Evolutionary conservation across 441 rosid species (phyloP).

Genomic region (Oxalis stricta): DNA sequence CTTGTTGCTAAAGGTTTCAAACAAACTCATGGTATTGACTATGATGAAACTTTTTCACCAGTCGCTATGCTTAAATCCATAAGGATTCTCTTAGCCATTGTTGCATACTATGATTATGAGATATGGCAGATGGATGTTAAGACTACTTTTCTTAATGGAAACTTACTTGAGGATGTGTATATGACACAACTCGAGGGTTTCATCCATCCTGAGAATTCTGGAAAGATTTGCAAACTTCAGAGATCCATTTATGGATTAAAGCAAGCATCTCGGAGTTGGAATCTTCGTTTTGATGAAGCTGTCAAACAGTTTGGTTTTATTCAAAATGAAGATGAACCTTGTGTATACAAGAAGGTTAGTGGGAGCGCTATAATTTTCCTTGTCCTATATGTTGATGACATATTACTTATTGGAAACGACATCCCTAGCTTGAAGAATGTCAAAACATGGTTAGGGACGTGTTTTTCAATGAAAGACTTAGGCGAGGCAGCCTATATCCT

Average conservation of each 20-base stretch:
- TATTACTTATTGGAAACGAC: too few species aligned
- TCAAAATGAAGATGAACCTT: not conserved
- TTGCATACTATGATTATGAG: too few species aligned
- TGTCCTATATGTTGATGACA: too few species aligned
- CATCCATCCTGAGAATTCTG: not conserved
- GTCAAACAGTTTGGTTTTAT: not conserved
- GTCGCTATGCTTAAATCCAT: conserved; percentile 9
- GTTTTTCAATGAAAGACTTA: too few species aligned
- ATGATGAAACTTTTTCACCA: conserved; percentile 8
- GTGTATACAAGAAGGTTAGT: not conserved
- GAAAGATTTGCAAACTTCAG: not conserved
- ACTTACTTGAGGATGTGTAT: not conserved
- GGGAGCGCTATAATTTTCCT: too few species aligned
- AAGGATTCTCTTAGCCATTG: conserved; percentile 4
- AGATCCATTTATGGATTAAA: too few species aligned
- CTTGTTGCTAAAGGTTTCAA: conserved; percentile 9
- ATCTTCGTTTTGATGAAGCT: not conserved
- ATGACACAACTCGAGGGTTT: not conserved
- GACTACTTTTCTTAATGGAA: too few species aligned
- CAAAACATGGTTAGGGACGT: too few species aligned
- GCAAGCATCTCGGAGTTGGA: too few species aligned
- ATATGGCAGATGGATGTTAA: conserved; percentile 12
- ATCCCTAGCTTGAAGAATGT: too few species aligned
- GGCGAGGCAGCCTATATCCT: too few species aligned
- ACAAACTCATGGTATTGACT: too few species aligned